A percentile compares a stretch with the other conserved stretches of the same genome.
Conservation (phyloP, 192 early-diverging fungal genomes). For the Cladochytrium replicatum region DNA sequence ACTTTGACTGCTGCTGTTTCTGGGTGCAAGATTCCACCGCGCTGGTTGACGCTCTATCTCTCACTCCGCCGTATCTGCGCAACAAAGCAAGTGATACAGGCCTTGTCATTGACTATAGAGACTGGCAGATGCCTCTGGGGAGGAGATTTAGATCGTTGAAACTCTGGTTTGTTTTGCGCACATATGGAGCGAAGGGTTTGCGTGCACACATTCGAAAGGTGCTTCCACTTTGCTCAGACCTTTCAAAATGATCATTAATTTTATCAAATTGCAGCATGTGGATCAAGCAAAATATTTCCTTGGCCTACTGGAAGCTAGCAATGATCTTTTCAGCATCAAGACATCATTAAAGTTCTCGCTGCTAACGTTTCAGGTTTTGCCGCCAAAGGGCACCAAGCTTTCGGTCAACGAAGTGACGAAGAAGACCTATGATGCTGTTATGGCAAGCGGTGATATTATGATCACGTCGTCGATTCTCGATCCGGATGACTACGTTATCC, state of each 20-base stretch:
- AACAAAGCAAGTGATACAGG: slow-evolving; percentile 20
- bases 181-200: slow-evolving; percentile 42
- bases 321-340: slow-evolving; percentile 1
- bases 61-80: slow-evolving; percentile 41
- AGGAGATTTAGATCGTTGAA: slow-evolving; percentile 54
- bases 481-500: slow-evolving; percentile 6
- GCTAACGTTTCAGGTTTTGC: slow-evolving; percentile 11
- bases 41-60: slow-evolving; percentile 38
- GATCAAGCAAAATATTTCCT: not conserved
- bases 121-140: slow-evolving; percentile 50
- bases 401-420: slow-evolving; percentile 9
- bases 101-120: slow-evolving; percentile 39
- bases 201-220: slow-evolving; percentile 34
- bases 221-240: too few relatives aligned
- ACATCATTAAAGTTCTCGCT: slow-evolving; percentile 12
- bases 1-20: slow-evolving; percentile 46
- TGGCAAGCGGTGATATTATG: slow-evolving; percentile 7
- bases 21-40: slow-evolving; percentile 31
- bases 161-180: slow-evolving; percentile 54
- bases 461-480: slow-evolving; percentile 7
- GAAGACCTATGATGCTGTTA: slow-evolving; percentile 6
- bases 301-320: not conserved
- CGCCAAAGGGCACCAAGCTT: not conserved
- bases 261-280: too few relatives aligned
- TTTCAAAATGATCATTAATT: too few relatives aligned